These are phyloP conservation scores for Cornus suecica DNA, from an alignment of 148 eudicot species.

Conservation along the genomic window DNA sequence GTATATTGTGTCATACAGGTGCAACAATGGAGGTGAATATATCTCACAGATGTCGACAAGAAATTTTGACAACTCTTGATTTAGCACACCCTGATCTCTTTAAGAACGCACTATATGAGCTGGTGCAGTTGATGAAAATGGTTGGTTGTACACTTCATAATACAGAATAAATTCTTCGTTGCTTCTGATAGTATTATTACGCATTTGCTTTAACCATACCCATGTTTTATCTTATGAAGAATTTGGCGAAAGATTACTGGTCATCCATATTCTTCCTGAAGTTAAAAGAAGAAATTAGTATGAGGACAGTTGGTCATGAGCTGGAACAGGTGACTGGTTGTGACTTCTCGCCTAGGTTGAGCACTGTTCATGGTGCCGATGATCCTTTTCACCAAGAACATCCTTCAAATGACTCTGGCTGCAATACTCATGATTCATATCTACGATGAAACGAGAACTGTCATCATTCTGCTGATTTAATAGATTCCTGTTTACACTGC, in stretches of 20 bases:
- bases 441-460: slow-evolving; percentile 13
- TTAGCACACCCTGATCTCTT: slow-evolving; percentile 74
- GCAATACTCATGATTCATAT: slow-evolving; percentile 21
- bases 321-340: slow-evolving; percentile 51
- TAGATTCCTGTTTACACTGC: background rate
- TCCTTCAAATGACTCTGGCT: slow-evolving; percentile 26
- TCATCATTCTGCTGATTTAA: background rate
- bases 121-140: slow-evolving; percentile 73
- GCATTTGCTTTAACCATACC: background rate
- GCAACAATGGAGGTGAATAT: slow-evolving; percentile 87
- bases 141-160: slow-evolving; percentile 32
- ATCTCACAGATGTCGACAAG: slow-evolving; percentile 74
- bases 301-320: slow-evolving; percentile 39
- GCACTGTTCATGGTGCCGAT: slow-evolving; percentile 62
- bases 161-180: background rate
- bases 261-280: slow-evolving; percentile 65
- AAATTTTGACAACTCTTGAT: slow-evolving; percentile 65
- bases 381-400: slow-evolving; percentile 83
- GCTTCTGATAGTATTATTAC: background rate
- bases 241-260: slow-evolving; percentile 83
- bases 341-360: slow-evolving; percentile 66
- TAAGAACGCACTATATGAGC: slow-evolving; percentile 60
- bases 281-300: slow-evolving; percentile 49
- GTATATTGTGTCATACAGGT: slow-evolving; percentile 39
- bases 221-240: slow-evolving; percentile 32